Percentiles rank a stretch among this genome's conserved stretches.
These are phyloP conservation scores for Panicum hallii DNA, from an alignment of 202 grass and related monocot genomes.

Conservation along the genomic window DNA sequence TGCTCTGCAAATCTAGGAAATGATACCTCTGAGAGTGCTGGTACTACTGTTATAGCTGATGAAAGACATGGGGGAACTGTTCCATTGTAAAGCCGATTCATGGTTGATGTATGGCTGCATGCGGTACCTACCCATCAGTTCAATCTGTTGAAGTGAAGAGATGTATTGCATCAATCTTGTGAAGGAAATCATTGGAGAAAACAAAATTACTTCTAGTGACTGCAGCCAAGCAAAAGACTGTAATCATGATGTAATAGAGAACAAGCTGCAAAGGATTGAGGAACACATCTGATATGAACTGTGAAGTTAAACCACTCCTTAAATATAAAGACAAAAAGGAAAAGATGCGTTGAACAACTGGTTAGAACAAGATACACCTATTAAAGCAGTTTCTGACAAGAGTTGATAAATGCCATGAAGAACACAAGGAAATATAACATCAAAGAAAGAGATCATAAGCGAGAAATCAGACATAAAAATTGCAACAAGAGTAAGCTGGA, in stretches of 20 bases:
- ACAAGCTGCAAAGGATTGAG: not conserved
- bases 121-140: constrained; percentile 23
- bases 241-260: constrained; percentile 19
- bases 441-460: not conserved
- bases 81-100: constrained; percentile 42
- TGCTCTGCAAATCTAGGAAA: constrained; percentile 37
- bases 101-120: constrained; percentile 38
- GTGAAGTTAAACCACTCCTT: constrained; percentile 7
- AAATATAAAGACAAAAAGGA: not conserved
- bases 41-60: constrained; percentile 28
- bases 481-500: constrained; percentile 16
- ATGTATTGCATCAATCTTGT: constrained; percentile 25
- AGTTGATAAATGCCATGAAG: not conserved
- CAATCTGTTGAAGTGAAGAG: constrained; percentile 30
- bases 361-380: constrained; percentile 12
- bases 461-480: constrained; percentile 33
- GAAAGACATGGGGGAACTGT: constrained; percentile 44
- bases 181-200: not conserved
- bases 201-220: not conserved
- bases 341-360: not conserved
- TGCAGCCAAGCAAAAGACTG: constrained; percentile 25
- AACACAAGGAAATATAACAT: constrained; percentile 21
- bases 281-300: constrained; percentile 25
- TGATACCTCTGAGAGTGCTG: constrained; percentile 31
- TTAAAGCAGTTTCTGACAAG: constrained; percentile 13